Evolutionary conservation across 345 rosid genomes (phyloP).

Genomic region (Angophora floribunda): DNA sequence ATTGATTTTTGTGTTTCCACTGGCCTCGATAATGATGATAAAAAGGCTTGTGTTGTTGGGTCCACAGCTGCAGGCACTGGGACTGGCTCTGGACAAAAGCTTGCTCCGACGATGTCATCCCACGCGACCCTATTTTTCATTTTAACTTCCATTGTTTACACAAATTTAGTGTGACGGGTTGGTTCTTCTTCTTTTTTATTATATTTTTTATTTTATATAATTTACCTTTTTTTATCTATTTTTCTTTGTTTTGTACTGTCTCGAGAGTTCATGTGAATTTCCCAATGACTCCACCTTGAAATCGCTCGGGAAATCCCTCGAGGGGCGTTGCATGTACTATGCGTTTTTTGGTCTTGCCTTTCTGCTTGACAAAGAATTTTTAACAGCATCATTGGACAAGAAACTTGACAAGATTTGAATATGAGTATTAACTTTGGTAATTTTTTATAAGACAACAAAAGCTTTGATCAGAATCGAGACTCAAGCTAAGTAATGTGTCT

Average conservation of each 20-base stretch:
- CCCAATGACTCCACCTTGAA: not conserved
- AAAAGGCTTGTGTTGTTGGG: not conserved
- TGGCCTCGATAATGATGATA: not conserved
- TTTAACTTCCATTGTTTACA: not conserved
- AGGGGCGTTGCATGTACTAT: not conserved
- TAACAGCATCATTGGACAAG: not conserved
- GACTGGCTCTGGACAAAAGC: slow-evolving; percentile 3
- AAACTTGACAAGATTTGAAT: not conserved
- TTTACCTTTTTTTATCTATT: not conserved
- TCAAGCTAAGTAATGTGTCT: not conserved
- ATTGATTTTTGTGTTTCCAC: not conserved
- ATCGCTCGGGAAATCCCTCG: not conserved
- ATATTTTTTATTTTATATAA: not conserved
- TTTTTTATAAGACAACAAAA: not conserved
- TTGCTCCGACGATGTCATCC: not conserved
- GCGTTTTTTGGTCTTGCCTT: not conserved
- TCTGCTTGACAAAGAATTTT: not conserved
- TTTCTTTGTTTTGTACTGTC: not conserved
- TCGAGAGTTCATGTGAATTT: not conserved
- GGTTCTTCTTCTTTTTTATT: not conserved
- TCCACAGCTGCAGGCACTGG: not conserved
- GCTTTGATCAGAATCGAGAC: not conserved
- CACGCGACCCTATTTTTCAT: slow-evolving; percentile 1
- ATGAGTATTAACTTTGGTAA: not conserved
- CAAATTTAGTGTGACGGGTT: not conserved